These are phyloP conservation scores for Alnus rubra DNA, from an alignment of 306 rosid species.

Conservation along the genomic window DNA sequence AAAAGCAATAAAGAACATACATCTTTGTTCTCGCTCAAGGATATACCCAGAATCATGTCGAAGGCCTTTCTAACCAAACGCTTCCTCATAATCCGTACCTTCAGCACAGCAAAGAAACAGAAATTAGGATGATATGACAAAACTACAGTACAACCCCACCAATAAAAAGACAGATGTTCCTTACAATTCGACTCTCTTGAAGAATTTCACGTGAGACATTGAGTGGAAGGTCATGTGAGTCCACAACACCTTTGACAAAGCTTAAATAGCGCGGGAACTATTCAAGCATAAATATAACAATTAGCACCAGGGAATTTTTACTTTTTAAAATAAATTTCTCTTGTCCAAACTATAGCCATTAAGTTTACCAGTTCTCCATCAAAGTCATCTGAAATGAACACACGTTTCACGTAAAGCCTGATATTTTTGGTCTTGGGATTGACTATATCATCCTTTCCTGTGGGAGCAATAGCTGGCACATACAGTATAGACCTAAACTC, in stretches of 20 bases:
- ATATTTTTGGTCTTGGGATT: constrained; percentile 96
- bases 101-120: constrained; percentile 32
- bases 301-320: constrained; percentile 17
- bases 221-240: constrained; percentile 96
- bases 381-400: constrained; percentile 95
- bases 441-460: constrained; percentile 77
- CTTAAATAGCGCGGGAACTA: constrained; percentile 96
- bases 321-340: constrained; percentile 5
- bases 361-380: constrained; percentile 93
- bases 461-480: constrained; percentile 80
- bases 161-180: constrained; percentile 25
- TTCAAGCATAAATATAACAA: constrained; percentile 23
- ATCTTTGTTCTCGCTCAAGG: constrained; percentile 84
- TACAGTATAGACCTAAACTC: constrained; percentile 92
- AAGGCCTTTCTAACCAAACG: constrained; percentile 94
- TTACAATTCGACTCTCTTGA: constrained; percentile 95
- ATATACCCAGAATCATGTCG: constrained; percentile 95
- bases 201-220: constrained; percentile 98
- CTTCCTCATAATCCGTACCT: constrained; percentile 97
- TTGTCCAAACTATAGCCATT: neutral
- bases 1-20: constrained; percentile 40
- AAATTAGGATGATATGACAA: constrained; percentile 8
- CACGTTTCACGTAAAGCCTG: constrained; percentile 89
- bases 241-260: constrained; percentile 96
- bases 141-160: neutral